A percentile compares a stretch with the other conserved stretches of the same genome.
Evolutionary conservation across 2,329 filamentous ascomycete species (phyloP).

Genomic region (Trichoderma guizhouense): DNA sequence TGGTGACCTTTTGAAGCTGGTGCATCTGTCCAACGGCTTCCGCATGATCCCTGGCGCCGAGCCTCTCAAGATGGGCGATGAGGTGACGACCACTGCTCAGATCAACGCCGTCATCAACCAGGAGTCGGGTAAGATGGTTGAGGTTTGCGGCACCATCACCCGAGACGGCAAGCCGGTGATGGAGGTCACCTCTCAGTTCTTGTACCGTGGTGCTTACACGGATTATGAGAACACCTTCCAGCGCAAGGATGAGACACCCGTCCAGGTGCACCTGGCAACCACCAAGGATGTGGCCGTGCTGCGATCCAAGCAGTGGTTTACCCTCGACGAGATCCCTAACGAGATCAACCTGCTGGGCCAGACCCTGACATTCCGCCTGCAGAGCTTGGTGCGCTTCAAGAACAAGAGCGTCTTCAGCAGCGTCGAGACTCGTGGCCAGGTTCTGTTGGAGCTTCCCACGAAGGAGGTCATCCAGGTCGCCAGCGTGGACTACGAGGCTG

Average conservation of each 20-base stretch:
- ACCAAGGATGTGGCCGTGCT: constrained; percentile 91
- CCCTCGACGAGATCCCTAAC: constrained; percentile 63
- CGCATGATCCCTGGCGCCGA: constrained; percentile 96
- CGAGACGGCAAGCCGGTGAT: constrained; percentile 83
- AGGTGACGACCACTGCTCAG: constrained; percentile 87
- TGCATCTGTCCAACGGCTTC: constrained; percentile 96
- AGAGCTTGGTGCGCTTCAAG: constrained; percentile 90
- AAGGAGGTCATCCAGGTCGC: constrained; percentile 97
- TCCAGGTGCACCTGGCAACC: constrained; percentile 84
- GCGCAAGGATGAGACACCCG: constrained; percentile 90
- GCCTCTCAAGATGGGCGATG: constrained; percentile 91
- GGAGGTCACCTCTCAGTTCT: constrained; percentile 97
- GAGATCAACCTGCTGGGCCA: constrained; percentile 87
- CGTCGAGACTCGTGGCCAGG: constrained; percentile 88
- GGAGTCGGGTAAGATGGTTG: constrained; percentile 98
- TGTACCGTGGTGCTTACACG: constrained; percentile 88
- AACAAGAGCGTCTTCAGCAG: constrained; percentile 88
- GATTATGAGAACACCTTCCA: constrained; percentile 99
- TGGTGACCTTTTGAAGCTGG: constrained; percentile 90
- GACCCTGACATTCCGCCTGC: constrained; percentile 92
- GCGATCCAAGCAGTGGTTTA: constrained; percentile 97
- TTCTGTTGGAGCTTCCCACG: constrained; percentile 88
- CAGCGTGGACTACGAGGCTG: constrained; percentile 93
- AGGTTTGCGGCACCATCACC: constrained; percentile 95
- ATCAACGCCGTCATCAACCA: constrained; percentile 98